These are phyloP conservation scores for Penicillium bialowiezense DNA, from an alignment of 495 filamentous ascomycete genomes.

Conservation along the genomic window DNA sequence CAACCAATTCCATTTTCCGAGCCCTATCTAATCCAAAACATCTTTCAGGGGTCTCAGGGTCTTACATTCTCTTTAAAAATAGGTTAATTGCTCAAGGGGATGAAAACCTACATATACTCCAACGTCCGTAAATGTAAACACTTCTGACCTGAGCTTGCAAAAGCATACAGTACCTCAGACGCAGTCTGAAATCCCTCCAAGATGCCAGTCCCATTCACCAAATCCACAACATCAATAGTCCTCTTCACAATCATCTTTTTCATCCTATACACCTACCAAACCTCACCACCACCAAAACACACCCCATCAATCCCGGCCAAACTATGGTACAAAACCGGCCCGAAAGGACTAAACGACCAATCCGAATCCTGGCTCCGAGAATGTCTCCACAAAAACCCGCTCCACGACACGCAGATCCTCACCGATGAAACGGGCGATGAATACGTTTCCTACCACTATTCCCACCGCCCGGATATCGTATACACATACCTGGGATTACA, in stretches of 20 bases:
- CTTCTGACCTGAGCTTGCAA: too few species aligned
- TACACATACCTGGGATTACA: not conserved
- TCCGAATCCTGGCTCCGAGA: not conserved
- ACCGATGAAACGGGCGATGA: slow-evolving; percentile 3
- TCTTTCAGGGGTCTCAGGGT: not conserved
- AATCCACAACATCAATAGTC: not conserved
- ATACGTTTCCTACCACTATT: not conserved
- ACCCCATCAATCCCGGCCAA: not conserved
- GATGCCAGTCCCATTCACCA: not conserved
- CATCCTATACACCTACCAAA: not conserved
- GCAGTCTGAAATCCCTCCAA: not conserved
- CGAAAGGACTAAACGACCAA: not conserved
- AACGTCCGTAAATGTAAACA: not conserved
- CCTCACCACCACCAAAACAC: not conserved
- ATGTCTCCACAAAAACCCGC: slow-evolving; percentile 2
- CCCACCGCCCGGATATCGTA: slow-evolving; percentile 1
- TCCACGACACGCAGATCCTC: not conserved
- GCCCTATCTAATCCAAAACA: not conserved
- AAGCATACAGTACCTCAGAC: not conserved
- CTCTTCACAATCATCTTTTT: slow-evolving; percentile 1
- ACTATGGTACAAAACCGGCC: slow-evolving; percentile 4
- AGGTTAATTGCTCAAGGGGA: not conserved
- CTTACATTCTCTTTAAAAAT: slow-evolving; percentile 1
- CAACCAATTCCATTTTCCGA: not conserved
- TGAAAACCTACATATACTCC: not conserved